phyloP scores from a whole-genome alignment of 2,329 filamentous ascomycete genomes.

The Talaromyces sp. region DNA sequence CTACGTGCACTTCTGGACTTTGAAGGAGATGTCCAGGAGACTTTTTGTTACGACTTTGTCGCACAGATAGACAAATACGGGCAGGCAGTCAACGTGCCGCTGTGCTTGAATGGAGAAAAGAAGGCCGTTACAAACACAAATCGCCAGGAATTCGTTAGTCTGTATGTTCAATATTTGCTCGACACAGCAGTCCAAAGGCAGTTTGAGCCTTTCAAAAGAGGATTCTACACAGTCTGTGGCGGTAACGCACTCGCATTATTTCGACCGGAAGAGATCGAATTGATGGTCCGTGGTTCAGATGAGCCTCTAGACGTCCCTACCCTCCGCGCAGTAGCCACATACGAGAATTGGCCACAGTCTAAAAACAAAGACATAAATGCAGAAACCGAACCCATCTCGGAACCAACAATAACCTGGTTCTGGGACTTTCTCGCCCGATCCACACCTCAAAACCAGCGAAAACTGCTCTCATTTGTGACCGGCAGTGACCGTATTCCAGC shows the following conservation, averaged over 20 bases:
- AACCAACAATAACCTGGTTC: constrained; percentile 77
- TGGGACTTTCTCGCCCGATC: constrained; percentile 76
- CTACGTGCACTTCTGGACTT: constrained; percentile 74
- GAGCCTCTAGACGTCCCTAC: constrained; percentile 75
- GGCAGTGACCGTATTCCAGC: constrained; percentile 88
- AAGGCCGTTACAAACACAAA: constrained; percentile 80
- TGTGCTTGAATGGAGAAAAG: constrained; percentile 70
- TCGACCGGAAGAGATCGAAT: constrained; percentile 84
- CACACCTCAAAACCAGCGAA: constrained; percentile 65
- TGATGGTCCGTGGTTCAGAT: constrained; percentile 79
- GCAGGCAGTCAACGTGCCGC: constrained; percentile 60
- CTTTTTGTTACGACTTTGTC: constrained; percentile 79
- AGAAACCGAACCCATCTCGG: constrained; percentile 45
- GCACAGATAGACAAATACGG: constrained; percentile 76
- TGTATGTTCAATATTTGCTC: constrained; percentile 76
- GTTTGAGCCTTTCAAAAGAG: constrained; percentile 90
- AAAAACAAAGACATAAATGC: constrained; percentile 54
- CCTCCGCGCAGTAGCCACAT: constrained; percentile 71
- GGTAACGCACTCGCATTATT: constrained; percentile 86
- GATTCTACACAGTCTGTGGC: constrained; percentile 88
- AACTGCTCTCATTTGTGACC: constrained; percentile 80
- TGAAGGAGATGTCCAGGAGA: constrained; percentile 76
- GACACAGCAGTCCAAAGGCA: constrained; percentile 75
- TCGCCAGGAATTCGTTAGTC: constrained; percentile 77
- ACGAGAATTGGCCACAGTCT: constrained; percentile 67